Percentiles rank a stretch among this genome's conserved stretches.
Evolutionary conservation across 2,329 filamentous ascomycete genomes (phyloP).

Genomic region (Clarireedia homoeocarpa): DNA sequence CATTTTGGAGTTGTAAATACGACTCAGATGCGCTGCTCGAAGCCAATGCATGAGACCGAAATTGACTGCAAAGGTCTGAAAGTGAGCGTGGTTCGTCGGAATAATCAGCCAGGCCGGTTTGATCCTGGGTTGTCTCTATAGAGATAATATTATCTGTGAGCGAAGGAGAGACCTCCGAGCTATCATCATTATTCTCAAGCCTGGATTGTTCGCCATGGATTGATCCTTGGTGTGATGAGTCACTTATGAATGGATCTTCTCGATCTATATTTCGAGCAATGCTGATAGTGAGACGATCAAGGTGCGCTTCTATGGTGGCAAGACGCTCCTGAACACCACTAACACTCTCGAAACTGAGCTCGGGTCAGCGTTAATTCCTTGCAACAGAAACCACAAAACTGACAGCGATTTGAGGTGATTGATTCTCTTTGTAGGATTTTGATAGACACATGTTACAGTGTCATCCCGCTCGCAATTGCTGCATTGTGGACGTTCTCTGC

Average conservation of each 20-base stretch:
- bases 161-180: not conserved
- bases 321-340: slow-evolving; percentile 3
- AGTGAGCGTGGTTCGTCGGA: not conserved
- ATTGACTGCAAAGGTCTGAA: not conserved
- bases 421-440: slow-evolving; percentile 8
- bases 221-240: not conserved
- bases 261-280: not conserved
- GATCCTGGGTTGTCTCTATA: no score
- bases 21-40: not conserved
- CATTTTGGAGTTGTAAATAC: not conserved
- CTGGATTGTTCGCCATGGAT: not conserved
- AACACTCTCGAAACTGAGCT: slow-evolving; percentile 4
- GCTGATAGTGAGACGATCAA: slow-evolving; percentile 4
- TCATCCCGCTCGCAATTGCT: slow-evolving; percentile 8
- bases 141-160: not conserved
- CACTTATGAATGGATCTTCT: not conserved
- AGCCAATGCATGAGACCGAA: not conserved
- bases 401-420: slow-evolving; percentile 8
- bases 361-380: not conserved
- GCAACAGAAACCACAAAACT: not conserved
- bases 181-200: not conserved
- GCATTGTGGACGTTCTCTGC: slow-evolving; percentile 4
- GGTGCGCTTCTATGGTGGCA: slow-evolving; percentile 6
- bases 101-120: not conserved
- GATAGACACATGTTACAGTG: slow-evolving; percentile 9